Evolutionary conservation across 345 rosid genomes (phyloP), one percentile per base, ranked within the genome.

Genomic region (Syzygium aromaticum): DNA sequence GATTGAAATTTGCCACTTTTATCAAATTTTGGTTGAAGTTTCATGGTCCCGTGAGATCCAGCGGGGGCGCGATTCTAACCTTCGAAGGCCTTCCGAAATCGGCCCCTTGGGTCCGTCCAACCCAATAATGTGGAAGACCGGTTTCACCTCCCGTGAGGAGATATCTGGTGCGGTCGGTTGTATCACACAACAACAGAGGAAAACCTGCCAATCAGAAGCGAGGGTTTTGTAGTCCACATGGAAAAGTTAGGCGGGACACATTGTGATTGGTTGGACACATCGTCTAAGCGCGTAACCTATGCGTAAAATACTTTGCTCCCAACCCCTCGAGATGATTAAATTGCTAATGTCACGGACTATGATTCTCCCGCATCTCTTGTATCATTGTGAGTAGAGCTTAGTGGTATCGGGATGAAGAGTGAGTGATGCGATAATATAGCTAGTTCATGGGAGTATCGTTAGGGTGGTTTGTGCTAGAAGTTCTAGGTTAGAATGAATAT

Each of bases 211-310:
- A 64, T 30, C 1, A 16, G 3, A 59, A 59, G 30, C 0, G 15
- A 25, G 30, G 8, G 30, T 59, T 11, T 59, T 1, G 64, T 11
- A 4, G 64, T 1, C 1, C 1, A 27, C 5, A 25, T 59, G 16
- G 28, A 59, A 27, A 27, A 27, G 0, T 59, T 59, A 0, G 64
- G 27, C 3, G 0, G 0, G 8, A 13, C 0, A 2, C 2, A 3
- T 61, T 61, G 0, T 61, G 1, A n/a, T 61, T 61, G 2, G 3
- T 61, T n/a, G 46, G 1, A 16, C 23, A 17, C 23, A 0, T 33
- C 0, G 3, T 4, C 21, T 2, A 2, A 3, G 11, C 2, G 6
- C 16, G 43, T 30, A 38, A 67, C 78, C 27, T 22, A 22, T 54
- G 56, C 22, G 56, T 19, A 7, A 19, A 54, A 54, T 19, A 2